phyloP scores from a whole-genome alignment of 257 asterid species.

The Solanum dulcamara region DNA sequence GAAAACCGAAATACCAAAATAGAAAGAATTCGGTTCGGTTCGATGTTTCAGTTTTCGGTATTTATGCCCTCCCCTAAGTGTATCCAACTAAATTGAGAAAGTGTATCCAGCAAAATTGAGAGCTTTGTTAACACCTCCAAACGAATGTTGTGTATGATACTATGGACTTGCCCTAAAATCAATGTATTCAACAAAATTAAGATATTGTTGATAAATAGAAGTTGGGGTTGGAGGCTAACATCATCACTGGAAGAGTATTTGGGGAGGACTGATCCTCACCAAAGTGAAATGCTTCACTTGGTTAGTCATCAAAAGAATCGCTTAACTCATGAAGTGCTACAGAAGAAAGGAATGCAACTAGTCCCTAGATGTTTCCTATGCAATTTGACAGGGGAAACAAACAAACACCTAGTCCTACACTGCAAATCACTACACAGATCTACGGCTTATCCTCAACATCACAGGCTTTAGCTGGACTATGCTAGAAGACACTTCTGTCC shows the following conservation, averaged over 20 bases:
- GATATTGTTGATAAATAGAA: not conserved
- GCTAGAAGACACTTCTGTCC: not conserved
- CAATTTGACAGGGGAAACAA: not conserved
- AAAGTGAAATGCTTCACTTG: not conserved
- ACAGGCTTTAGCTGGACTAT: not conserved
- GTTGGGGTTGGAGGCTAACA: not conserved
- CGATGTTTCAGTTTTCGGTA: too few species aligned
- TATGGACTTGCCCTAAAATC: not conserved
- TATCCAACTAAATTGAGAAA: not conserved
- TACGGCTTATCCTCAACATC: not conserved
- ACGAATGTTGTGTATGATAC: not conserved
- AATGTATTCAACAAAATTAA: not conserved
- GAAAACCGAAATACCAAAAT: too few species aligned
- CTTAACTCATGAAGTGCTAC: not conserved
- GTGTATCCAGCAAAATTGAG: not conserved
- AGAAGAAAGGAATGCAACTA: not conserved
- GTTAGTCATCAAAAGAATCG: not conserved
- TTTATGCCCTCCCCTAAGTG: too few species aligned
- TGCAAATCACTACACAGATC: not conserved
- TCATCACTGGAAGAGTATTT: not conserved
- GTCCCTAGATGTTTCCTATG: not conserved
- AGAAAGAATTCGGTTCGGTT: too few species aligned
- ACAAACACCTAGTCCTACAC: not conserved
- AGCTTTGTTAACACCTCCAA: not conserved
- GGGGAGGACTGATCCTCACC: not conserved